Base-by-base conservation (phyloP, 192 early-diverging fungal species). In the Coemansia biformis region DNA sequence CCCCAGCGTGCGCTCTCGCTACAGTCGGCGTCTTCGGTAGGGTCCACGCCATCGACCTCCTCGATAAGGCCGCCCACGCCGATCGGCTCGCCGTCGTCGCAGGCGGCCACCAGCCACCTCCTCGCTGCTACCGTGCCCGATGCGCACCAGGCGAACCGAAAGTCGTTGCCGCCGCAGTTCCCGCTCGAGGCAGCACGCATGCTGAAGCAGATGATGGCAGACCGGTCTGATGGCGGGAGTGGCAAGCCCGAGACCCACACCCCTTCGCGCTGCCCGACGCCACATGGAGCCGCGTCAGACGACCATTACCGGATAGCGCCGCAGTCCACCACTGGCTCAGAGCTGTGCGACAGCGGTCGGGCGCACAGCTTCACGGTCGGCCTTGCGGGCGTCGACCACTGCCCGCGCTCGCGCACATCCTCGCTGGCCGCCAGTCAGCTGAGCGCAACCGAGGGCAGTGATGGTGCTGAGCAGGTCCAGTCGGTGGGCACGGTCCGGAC, bases 101-200 rank as follows among this genome's bases (percentile, higher is more conserved):
- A 48, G 15, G 38, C 36, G 9, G 29, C 26, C n/a, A 46, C 32
- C 21, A 66, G 50, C 26, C 40, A 52, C 21, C 51, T 66, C 8
- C 49, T 31, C 30, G 44, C 54, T 9, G 48, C 46, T 19, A 43
- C 56, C 6, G 11, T 42, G n/a, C 17, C 50, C 0, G 63, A 59
- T 31, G 19, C 16, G 21, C 44, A 26, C 4, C 55, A 13, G 17
- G 13, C 22, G 22, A 66, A n/a, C 29, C 18, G 39, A 0, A 16
- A 23, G 11, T 31, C 51, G 24, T 9, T 39, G 35, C 59, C 57
- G 44, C 53, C 62, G 31, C 62, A 73, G 38, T 64, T 48, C 33
- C 69, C 70, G 6, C 54, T 59, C 0, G 70, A 73, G 37, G 70
- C 70, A 8, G 46, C 70, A 17, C 63, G 70, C 1, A 65, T 73